Evolutionary conservation across 352 stramenopile genomes (phyloP), one percentile per base, ranked within the genome.

Genomic region (Elongisporangium senticosum): DNA sequence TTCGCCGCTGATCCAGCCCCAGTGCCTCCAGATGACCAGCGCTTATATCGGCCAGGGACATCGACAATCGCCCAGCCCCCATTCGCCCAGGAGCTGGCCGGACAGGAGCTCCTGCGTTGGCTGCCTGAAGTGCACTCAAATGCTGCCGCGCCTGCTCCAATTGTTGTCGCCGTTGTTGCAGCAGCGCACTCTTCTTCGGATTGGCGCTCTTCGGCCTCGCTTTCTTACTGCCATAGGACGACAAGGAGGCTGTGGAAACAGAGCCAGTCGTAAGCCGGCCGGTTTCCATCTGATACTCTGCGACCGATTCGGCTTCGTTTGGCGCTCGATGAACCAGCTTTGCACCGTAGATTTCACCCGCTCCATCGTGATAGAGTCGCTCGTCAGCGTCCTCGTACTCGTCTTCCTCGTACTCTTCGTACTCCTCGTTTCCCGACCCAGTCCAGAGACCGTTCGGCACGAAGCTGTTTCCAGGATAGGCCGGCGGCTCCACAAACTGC

Each of bases 401-500:
- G 10, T 68, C 65, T 11, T 63, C 58, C 5, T 64, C 62, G 17
- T 67, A 54, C 13, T 14, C 28, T 39, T 39, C 28, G 4, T 13
- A 6, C 28, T 39, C 28, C 7, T 39, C 28, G 17, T 75, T 74
- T 52, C 53, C 61, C 51, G 50, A 55, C 55, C 26, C 52, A 6
- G 81, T 89, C 81, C 81, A 90, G 22, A 90, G 61, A 0, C 83
- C 83, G 14, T 72, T 52, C 6, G 75, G 77, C 19, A 91, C 76
- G 53, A 63, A 63, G 49, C 71, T 88, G 53, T 89, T 83, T 2
- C 51, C 21, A 0, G 79, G 72, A 43, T 90, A 88, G 22, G 83
- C 83, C 1, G 76, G 67, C 20, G 71, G 69, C 51, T 91, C 81
- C 5, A 93, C 70, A 53, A 82, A 77, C 58, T 91, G 78, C 26